A percentile compares a stretch with the other conserved stretches of the same genome.
Conservation (phyloP, 306 rosid species). For the Cicer pinnatifidum region DNA sequence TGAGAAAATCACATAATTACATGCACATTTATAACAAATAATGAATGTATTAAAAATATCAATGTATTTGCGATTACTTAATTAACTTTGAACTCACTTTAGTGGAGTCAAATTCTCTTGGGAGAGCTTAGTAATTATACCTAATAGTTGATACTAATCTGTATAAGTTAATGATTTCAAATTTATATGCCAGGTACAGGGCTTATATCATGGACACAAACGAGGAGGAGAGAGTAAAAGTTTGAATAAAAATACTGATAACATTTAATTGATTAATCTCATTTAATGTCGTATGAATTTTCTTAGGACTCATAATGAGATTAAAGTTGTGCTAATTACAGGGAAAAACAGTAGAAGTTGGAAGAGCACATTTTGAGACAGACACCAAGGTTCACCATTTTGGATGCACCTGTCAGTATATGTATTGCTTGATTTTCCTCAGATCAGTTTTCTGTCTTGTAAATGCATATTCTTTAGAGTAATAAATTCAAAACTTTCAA, state of each 20-base stretch:
- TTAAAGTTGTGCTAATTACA: conserved; percentile 47
- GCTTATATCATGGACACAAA: conserved; percentile 98
- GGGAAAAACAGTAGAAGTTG: conserved; percentile 99
- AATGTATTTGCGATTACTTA: background rate
- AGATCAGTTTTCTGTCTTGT: background rate
- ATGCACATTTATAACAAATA: no score
- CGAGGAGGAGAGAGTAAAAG: conserved; percentile 95
- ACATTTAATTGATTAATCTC: conserved; percentile 8
- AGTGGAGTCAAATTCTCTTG: background rate
- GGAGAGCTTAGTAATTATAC: background rate
- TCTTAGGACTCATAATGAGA: conserved; percentile 34
- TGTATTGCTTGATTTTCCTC: conserved; percentile 34
- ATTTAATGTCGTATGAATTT: conserved; percentile 20
- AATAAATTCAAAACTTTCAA: background rate
- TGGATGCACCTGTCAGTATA: conserved; percentile 95
- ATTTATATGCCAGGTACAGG: conserved; percentile 78
- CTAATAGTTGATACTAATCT: conserved; percentile 25
- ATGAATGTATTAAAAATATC: no score
- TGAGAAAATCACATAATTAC: background rate
- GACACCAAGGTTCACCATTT: conserved; percentile 80
- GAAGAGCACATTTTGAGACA: conserved; percentile 97
- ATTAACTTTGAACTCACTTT: background rate
- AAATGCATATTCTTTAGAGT: conserved; percentile 21
- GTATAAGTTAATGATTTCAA: conserved; percentile 32
- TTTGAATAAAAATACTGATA: conserved; percentile 39